Evolutionary conservation across 2,329 filamentous ascomycete species (phyloP), one percentile per base, ranked within the genome.

Genomic region (Botrytis fabae): DNA sequence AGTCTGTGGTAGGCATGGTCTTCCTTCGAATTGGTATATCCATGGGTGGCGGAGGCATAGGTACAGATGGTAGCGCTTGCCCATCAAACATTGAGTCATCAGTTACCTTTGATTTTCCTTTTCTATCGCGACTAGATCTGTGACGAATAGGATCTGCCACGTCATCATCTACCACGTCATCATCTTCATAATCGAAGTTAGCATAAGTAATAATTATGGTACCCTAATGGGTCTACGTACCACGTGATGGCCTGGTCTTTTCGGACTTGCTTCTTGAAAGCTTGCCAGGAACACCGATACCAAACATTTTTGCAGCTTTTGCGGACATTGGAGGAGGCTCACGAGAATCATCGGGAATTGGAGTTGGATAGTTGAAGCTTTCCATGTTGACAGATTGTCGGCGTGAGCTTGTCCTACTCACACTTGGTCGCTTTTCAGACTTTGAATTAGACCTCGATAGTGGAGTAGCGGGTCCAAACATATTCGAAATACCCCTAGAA

Each of bases 221-320:
- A 69, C 62, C 32, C 35, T 22, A 18, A 48, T 75, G 65, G n/a
- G 72, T 71, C 70, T 72, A 60, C 79, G 74, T 79, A 82, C 81
- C 79, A 75, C 81, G 83, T 74, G 81, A 80, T 75, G 85, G 87
- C 86, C 80, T 87, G 84, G 77, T 84, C 81, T 78, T 78, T 73
- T 81, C 80, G 46, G 87, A 85, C 75, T 84, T 84, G 74, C 83
- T 84, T 68, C 84, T 84, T 20, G 84, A 84, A 61, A 84, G 84
- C 77, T 85, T 85, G 42, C 84, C 81, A 73, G 81, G 82, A 74
- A 81, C 84, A 38, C 28, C 51, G 74, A 88, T 82, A 77, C 84
- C 94, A 89, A 96, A 89, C 70, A 95, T 83, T 82, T 91, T 94
- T 46, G 93, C 93, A 42, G 93, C 93, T 82, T 97, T 97, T 63